phyloP scores from a whole-genome alignment of 768 basidiomycete species.

The Pleurotus cornucopiae region DNA sequence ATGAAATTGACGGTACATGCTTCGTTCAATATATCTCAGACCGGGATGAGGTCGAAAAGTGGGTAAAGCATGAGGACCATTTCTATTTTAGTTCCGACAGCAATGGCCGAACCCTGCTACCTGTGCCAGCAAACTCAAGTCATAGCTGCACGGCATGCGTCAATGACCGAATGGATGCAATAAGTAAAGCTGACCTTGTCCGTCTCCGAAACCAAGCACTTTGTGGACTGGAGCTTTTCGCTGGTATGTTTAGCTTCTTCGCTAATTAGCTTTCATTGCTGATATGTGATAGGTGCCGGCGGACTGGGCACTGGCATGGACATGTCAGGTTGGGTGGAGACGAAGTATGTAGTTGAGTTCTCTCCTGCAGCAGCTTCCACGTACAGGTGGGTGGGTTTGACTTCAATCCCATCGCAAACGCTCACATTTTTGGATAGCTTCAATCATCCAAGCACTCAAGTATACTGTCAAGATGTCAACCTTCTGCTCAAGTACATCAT shows the following conservation, averaged over 20 bases:
- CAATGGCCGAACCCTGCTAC: not conserved
- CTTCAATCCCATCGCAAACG: not conserved
- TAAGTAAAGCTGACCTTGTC: conserved; percentile 26
- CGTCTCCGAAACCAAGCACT: conserved; percentile 38
- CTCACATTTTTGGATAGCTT: conserved; percentile 28
- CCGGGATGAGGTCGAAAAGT: conserved; percentile 30
- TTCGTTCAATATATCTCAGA: conserved; percentile 38
- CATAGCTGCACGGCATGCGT: conserved; percentile 36
- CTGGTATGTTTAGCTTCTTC: conserved; percentile 37
- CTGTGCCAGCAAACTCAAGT: conserved; percentile 17
- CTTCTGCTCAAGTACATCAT: conserved; percentile 56
- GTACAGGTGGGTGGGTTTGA: conserved; percentile 41
- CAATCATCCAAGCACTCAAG: conserved; percentile 57
- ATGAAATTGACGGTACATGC: conserved; percentile 50
- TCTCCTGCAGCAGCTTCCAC: conserved; percentile 60
- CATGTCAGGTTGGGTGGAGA: conserved; percentile 56
- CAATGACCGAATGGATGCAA: conserved; percentile 22
- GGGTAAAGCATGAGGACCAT: conserved; percentile 55
- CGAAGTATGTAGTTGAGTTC: conserved; percentile 67
- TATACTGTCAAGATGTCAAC: conserved; percentile 67
- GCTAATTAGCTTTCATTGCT: not conserved
- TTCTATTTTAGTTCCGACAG: conserved; percentile 44
- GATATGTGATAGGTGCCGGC: conserved; percentile 54
- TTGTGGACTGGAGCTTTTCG: conserved; percentile 63
- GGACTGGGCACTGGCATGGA: conserved; percentile 69